phyloP scores from a whole-genome alignment of 495 filamentous ascomycete species.

The Choiromyces venosus region DNA sequence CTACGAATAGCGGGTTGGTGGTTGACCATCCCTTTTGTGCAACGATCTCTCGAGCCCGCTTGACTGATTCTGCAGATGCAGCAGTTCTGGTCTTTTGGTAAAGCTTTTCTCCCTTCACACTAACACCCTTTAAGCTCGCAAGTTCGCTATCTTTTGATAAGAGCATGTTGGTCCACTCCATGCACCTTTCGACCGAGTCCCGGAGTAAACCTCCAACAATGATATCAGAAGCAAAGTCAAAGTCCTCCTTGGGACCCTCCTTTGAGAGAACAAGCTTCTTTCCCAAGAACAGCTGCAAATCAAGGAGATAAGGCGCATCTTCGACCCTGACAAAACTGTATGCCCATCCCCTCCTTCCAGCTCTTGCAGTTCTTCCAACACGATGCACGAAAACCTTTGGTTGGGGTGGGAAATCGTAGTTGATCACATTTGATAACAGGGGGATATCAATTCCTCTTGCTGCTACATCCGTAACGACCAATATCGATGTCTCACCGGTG shows the following conservation, averaged over 20 bases:
- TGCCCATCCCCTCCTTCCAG: slow-evolving; percentile 85
- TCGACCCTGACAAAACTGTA: slow-evolving; percentile 81
- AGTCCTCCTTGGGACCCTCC: slow-evolving; percentile 48
- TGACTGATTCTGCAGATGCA: slow-evolving; percentile 79
- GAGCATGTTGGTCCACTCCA: slow-evolving; percentile 73
- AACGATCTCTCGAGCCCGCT: slow-evolving; percentile 70
- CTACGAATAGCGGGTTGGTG: slow-evolving; percentile 70
- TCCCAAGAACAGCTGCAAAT: slow-evolving; percentile 90
- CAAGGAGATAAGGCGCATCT: slow-evolving; percentile 84
- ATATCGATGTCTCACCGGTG: slow-evolving; percentile 72
- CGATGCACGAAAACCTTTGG: slow-evolving; percentile 96
- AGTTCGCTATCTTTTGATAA: slow-evolving; percentile 72
- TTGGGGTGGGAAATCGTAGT: slow-evolving; percentile 96
- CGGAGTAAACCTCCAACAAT: slow-evolving; percentile 67
- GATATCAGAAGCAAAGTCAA: slow-evolving; percentile 73
- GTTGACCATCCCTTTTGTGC: slow-evolving; percentile 61
- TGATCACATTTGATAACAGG: slow-evolving; percentile 91
- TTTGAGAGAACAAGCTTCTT: slow-evolving; percentile 58
- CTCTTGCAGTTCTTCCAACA: slow-evolving; percentile 90
- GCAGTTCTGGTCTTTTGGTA: slow-evolving; percentile 85
- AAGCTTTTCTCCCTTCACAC: slow-evolving; percentile 83
- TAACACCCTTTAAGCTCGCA: slow-evolving; percentile 59
- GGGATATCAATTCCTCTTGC: slow-evolving; percentile 98
- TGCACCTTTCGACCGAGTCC: slow-evolving; percentile 62
- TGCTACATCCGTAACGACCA: slow-evolving; percentile 97